phyloP scores from a whole-genome alignment of 1,284 basidiomycete species.

The Trichosporon inkin region DNA sequence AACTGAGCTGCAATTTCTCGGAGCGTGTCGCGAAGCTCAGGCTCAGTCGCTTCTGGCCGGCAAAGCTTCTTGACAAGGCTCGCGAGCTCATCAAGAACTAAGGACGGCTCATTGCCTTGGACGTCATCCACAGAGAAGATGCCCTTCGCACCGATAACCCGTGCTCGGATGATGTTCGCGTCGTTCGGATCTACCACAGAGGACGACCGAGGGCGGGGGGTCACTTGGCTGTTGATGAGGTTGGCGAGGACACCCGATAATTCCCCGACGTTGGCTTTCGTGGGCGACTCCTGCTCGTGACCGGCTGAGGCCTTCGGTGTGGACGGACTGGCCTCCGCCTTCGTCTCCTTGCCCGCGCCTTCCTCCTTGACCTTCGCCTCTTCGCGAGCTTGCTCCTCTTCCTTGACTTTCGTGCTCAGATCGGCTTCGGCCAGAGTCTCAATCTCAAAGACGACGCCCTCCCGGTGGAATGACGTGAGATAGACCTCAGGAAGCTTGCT shows the following conservation, averaged over 20 bases:
- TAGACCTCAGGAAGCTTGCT: slow-evolving; percentile 76
- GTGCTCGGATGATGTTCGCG: slow-evolving; percentile 79
- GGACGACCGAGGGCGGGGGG: not conserved
- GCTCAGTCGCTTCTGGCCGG: slow-evolving; percentile 56
- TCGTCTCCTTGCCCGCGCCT: slow-evolving; percentile 20
- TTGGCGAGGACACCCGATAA: slow-evolving; percentile 31
- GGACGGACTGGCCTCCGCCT: not conserved
- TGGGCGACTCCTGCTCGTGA: slow-evolving; percentile 15
- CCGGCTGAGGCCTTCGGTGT: slow-evolving; percentile 6
- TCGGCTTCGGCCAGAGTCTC: slow-evolving; percentile 65
- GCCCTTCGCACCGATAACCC: slow-evolving; percentile 75
- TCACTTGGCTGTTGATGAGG: slow-evolving; percentile 39
- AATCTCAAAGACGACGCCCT: slow-evolving; percentile 91
- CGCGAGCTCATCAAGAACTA: slow-evolving; percentile 56
- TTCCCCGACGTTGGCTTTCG: slow-evolving; percentile 26
- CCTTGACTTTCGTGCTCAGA: slow-evolving; percentile 50
- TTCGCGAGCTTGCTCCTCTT: slow-evolving; percentile 21
- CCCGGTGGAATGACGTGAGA: slow-evolving; percentile 77
- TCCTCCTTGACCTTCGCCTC: slow-evolving; percentile 12
- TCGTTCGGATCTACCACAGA: slow-evolving; percentile 66
- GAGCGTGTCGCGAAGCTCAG: slow-evolving; percentile 61
- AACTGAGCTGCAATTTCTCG: slow-evolving; percentile 74
- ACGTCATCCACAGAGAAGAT: slow-evolving; percentile 55
- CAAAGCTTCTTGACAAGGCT: slow-evolving; percentile 63
- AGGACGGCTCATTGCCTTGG: slow-evolving; percentile 61